A percentile compares a stretch with the other conserved stretches of the same genome.
These are phyloP conservation scores for Metarhizium brunneum DNA, from an alignment of 2,329 filamentous ascomycete genomes.

Conservation along the genomic window DNA sequence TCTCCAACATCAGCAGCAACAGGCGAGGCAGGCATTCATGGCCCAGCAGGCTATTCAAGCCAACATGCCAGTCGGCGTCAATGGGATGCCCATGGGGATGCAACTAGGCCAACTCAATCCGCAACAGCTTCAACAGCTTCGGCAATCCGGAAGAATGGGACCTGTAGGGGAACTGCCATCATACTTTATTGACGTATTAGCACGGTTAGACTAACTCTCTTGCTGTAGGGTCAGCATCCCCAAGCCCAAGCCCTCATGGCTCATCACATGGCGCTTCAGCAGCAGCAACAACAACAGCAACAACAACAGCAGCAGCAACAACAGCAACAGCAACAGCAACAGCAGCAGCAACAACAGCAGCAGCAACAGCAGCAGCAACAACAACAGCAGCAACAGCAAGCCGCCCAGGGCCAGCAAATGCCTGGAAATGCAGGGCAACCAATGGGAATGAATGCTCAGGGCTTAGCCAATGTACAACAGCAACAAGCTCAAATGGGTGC, in stretches of 20 bases:
- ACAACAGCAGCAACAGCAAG: constrained; percentile 21
- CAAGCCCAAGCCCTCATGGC: constrained; percentile 32
- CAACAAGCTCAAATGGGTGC: constrained; percentile 10
- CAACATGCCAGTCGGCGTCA: constrained; percentile 35
- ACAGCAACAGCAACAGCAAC: constrained; percentile 23
- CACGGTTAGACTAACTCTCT: not conserved
- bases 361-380: constrained; percentile 16
- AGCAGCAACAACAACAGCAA: constrained; percentile 24
- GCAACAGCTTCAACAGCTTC: constrained; percentile 43
- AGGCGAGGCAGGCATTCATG: constrained; percentile 42
- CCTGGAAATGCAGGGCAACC: constrained; percentile 36
- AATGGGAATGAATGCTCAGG: constrained; percentile 38
- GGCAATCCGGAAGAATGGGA: constrained; percentile 28
- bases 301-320: constrained; percentile 18
- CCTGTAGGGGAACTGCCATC: constrained; percentile 26
- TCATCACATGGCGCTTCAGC: constrained; percentile 39
- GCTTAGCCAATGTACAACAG: constrained; percentile 30
- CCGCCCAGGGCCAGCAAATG: constrained; percentile 28
- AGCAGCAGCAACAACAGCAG: constrained; percentile 26
- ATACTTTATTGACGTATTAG: not conserved
- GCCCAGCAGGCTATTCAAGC: constrained; percentile 44
- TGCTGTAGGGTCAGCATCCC: constrained; percentile 18
- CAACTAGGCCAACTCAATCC: constrained; percentile 36
- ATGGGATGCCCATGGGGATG: constrained; percentile 44
- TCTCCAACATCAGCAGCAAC: constrained; percentile 46